A percentile compares a stretch with the other conserved stretches of the same genome.
These are phyloP conservation scores for Eucalyptus victrix DNA, from an alignment of 345 rosid species.

Conservation along the genomic window DNA sequence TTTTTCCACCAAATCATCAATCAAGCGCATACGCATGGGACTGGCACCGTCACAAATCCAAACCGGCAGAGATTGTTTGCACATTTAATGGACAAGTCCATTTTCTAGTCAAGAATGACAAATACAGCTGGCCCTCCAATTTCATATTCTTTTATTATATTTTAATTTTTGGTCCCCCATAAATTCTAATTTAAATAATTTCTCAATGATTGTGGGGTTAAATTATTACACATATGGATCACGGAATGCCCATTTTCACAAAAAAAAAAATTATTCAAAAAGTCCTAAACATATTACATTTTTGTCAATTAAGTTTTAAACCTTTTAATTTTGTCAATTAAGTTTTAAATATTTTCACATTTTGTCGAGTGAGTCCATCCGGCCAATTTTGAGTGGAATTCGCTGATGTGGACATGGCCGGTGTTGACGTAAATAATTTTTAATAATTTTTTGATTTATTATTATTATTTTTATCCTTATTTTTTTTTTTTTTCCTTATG, in stretches of 20 bases:
- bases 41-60: background rate
- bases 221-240: background rate
- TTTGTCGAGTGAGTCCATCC: background rate
- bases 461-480: no score
- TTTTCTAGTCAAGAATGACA: background rate
- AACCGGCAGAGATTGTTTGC: background rate
- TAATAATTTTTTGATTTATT: no score
- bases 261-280: no score
- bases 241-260: background rate
- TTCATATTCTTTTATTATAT: background rate
- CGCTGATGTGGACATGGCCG: rapidly evolving
- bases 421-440: no score
- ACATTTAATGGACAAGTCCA: background rate
- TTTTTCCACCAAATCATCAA: background rate
- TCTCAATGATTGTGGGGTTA: background rate
- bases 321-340: no score
- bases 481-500: no score
- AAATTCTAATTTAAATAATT: background rate
- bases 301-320: no score
- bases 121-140: background rate
- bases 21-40: background rate
- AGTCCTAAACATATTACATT: background rate
- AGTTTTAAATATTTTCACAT: no score
- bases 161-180: background rate
- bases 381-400: background rate